phyloP scores from a whole-genome alignment of 345 rosid genomes.

The Eucalyptus curtisii region DNA sequence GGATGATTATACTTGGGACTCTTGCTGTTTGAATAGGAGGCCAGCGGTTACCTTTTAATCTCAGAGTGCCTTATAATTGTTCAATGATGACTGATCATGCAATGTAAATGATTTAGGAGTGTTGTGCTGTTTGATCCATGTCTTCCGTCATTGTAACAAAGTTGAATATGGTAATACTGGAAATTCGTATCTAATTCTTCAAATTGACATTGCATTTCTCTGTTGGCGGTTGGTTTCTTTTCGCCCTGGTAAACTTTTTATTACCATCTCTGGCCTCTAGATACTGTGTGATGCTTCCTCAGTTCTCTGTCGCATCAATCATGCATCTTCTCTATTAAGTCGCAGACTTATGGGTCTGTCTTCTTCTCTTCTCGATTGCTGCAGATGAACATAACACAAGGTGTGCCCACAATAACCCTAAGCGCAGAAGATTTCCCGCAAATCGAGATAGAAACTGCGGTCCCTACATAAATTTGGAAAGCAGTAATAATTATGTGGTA shows the following conservation, averaged over 20 bases:
- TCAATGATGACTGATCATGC: neutral
- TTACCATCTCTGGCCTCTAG: neutral
- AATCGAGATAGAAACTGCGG: conserved; percentile 18
- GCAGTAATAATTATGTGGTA: conserved; percentile 26
- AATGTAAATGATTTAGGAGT: neutral
- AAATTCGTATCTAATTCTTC: neutral
- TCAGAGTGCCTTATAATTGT: neutral
- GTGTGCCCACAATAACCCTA: conserved; percentile 10
- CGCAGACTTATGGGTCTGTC: neutral
- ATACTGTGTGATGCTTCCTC: neutral
- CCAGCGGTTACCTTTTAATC: neutral
- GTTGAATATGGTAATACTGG: neutral
- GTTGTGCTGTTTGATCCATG: neutral
- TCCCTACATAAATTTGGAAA: conserved; percentile 39
- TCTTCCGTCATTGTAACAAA: neutral
- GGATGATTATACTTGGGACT: neutral
- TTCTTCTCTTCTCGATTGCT: neutral
- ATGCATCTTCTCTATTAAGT: neutral
- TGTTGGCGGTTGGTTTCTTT: neutral
- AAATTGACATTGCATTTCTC: neutral
- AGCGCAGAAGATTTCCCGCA: conserved; percentile 26
- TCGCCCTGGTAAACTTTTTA: neutral
- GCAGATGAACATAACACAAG: conserved; percentile 13
- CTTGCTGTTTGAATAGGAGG: neutral
- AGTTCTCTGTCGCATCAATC: neutral